phyloP scores from a whole-genome alignment of 1,284 basidiomycete species.

The Ceratobasidium sp. region DNA sequence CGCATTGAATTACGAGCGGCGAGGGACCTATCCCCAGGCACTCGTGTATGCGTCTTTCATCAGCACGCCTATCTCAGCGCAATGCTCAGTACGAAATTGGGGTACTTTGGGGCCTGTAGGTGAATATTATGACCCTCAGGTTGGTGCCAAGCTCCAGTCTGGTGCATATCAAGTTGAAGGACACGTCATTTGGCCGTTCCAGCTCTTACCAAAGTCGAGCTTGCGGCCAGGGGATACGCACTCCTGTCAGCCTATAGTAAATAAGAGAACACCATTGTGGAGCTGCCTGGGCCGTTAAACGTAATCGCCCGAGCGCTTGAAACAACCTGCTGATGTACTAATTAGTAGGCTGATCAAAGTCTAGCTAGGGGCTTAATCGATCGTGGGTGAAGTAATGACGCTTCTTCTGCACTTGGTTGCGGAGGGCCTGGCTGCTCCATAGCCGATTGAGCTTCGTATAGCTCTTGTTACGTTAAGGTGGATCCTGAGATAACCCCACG shows the following conservation, averaged over 20 bases:
- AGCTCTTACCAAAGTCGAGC: neutral
- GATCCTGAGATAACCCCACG: neutral
- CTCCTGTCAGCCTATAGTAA: no score
- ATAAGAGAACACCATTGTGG: neutral
- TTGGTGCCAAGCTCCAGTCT: neutral
- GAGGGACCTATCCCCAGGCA: neutral
- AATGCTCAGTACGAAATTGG: neutral
- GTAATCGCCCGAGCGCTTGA: conserved; percentile 12
- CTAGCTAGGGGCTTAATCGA: neutral
- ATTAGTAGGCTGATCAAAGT: conserved; percentile 4
- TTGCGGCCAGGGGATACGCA: neutral
- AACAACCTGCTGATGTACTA: conserved; percentile 1
- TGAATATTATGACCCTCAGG: neutral
- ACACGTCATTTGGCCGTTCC: conserved; percentile 13
- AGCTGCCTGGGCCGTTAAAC: neutral
- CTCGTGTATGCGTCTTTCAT: neutral
- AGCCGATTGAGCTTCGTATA: neutral
- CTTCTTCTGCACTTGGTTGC: neutral
- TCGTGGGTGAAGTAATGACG: neutral
- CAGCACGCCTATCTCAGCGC: neutral
- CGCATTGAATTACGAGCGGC: neutral
- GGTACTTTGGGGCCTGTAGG: neutral
- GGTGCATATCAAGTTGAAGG: neutral
- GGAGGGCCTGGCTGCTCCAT: neutral
- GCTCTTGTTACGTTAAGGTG: neutral